Conservation (phyloP, 441 rosid species). For the Pelargonium fulgidum region DNA sequence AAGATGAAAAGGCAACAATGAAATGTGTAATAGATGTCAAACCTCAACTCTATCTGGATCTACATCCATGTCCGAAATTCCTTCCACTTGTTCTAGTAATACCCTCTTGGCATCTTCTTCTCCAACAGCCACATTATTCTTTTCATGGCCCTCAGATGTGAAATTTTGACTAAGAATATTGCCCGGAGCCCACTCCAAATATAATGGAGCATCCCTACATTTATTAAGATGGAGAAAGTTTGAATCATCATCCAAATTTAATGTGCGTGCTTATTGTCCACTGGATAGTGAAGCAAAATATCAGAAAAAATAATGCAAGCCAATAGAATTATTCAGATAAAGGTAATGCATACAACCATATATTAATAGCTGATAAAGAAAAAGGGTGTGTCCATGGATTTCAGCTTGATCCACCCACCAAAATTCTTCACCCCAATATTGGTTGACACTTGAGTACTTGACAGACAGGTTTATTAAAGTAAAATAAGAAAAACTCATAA, state of each 20-base stretch:
- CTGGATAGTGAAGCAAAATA: not conserved
- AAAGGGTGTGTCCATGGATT: not conserved
- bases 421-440: not conserved
- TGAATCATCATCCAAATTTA: conserved; percentile 2
- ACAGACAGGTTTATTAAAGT: not conserved
- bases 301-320: not conserved
- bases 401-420: not conserved
- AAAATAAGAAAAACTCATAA: too few relatives aligned
- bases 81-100: conserved; percentile 57
- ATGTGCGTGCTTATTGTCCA: too few relatives aligned
- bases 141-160: conserved; percentile 31
- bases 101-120: conserved; percentile 56
- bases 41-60: conserved; percentile 89
- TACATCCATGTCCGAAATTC: conserved; percentile 44
- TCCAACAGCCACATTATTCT: conserved; percentile 36
- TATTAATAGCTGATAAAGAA: not conserved
- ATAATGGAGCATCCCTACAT: conserved; percentile 79
- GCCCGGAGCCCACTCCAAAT: conserved; percentile 90
- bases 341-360: not conserved
- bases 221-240: conserved; percentile 16
- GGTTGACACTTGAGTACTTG: not conserved
- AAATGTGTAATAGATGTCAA: conserved; percentile 10
- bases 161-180: conserved; percentile 50
- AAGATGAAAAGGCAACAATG: not conserved
- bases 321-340: not conserved